A percentile compares a stretch with the other conserved stretches of the same genome.
phyloP scores from a whole-genome alignment of 2,329 filamentous ascomycete species.

The Aspergillus sp. region DNA sequence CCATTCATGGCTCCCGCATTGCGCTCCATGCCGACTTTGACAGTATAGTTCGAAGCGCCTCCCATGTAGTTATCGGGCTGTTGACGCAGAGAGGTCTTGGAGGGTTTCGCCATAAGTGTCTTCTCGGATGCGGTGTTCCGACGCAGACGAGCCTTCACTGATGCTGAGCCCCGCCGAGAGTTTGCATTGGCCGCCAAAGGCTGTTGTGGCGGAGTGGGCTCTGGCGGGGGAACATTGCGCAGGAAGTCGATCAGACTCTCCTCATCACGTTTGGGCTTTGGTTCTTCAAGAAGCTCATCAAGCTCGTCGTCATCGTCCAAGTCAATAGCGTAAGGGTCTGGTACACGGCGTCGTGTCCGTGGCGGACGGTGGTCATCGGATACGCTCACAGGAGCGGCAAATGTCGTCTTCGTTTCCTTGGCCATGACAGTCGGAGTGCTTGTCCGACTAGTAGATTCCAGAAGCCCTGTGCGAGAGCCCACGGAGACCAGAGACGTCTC shows the following conservation, averaged over 20 bases:
- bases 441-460: conserved; percentile 45
- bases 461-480: conserved; percentile 71
- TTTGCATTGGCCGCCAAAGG: conserved; percentile 29
- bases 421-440: conserved; percentile 28
- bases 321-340: conserved; percentile 93
- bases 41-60: conserved; percentile 36
- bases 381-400: conserved; percentile 9
- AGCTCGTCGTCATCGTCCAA: conserved; percentile 66
- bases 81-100: conserved; percentile 37
- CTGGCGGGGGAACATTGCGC: conserved; percentile 46
- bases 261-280: conserved; percentile 43
- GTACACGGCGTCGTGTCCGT: conserved; percentile 74
- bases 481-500: conserved; percentile 60
- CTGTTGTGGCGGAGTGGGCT: conserved; percentile 32
- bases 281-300: conserved; percentile 53
- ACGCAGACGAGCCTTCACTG: conserved; percentile 40
- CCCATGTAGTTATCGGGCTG: conserved; percentile 31
- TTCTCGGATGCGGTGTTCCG: conserved; percentile 34
- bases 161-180: conserved; percentile 21
- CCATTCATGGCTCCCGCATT: conserved; percentile 21
- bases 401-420: conserved; percentile 3
- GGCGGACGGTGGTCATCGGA: conserved; percentile 58
- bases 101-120: conserved; percentile 32
- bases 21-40: conserved; percentile 41
- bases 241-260: conserved; percentile 53